Evolutionary conservation across 1,139 yeast genomes (phyloP).

Genomic region (Kodamaea alishanica): DNA sequence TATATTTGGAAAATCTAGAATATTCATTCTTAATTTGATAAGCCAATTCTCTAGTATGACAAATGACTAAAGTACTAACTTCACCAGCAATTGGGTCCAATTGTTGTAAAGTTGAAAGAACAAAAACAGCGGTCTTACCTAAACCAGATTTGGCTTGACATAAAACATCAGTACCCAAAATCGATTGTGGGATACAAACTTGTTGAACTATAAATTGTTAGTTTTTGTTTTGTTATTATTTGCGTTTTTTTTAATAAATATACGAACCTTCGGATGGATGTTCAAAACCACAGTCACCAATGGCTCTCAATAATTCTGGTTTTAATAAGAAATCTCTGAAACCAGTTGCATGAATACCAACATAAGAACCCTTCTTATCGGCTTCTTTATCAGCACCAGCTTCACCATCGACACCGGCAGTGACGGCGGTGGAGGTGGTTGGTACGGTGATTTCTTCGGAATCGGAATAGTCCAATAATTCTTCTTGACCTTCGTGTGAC

Average conservation of each 20-base stretch:
- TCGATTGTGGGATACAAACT: slow-evolving; percentile 97
- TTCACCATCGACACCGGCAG: slow-evolving; percentile 48
- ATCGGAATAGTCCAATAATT: slow-evolving; percentile 95
- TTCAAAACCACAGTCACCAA: slow-evolving; percentile 98
- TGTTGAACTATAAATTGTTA: slow-evolving; percentile 71
- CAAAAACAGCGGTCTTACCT: slow-evolving; percentile 98
- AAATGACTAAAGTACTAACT: slow-evolving; percentile 86
- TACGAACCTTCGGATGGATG: slow-evolving; percentile 98
- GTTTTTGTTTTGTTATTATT: slow-evolving; percentile 6
- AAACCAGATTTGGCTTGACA: slow-evolving; percentile 99
- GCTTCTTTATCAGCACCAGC: slow-evolving; percentile 45
- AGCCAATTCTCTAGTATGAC: slow-evolving; percentile 98
- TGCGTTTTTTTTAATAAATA: slow-evolving; percentile 6
- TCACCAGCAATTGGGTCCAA: slow-evolving; percentile 98
- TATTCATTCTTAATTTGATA: slow-evolving; percentile 98
- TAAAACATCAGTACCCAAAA: slow-evolving; percentile 94
- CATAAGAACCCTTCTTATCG: slow-evolving; percentile 95
- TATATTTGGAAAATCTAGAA: slow-evolving; percentile 94
- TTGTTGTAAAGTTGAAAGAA: slow-evolving; percentile 92
- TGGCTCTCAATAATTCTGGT: slow-evolving; percentile 95
- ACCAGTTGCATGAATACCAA: slow-evolving; percentile 97
- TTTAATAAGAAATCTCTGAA: slow-evolving; percentile 95
- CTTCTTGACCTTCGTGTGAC: slow-evolving; percentile 98
- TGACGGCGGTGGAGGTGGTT: slow-evolving; percentile 52
- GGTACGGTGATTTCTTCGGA: slow-evolving; percentile 90